Evolutionary conservation across 2,329 filamentous ascomycete genomes (phyloP), one percentile per base, ranked within the genome.

Genomic region (Pseudogymnoascus sp.): DNA sequence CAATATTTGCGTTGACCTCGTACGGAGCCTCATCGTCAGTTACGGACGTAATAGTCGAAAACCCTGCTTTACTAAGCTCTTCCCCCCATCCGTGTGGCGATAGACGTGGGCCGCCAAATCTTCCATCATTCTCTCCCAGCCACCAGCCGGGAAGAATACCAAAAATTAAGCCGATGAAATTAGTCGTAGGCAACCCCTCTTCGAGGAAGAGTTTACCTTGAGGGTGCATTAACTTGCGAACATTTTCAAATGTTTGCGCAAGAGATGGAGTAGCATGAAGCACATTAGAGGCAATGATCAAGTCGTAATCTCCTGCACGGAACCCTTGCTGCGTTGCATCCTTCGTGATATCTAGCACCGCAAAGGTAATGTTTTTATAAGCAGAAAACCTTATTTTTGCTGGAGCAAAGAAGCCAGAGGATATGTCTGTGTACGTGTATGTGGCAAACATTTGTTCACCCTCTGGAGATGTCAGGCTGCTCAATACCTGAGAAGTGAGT

Each of bases 321-420:
- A 75, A 76, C 6, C 75, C 75, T 64, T 78, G 75, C 4, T 63
- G 62, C 0, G 59, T 59, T 2, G 72, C 71, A 36, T 74, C 71
- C 31, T 70, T 64, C 18, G 71, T 69, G 34, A 77, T 73, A 64
- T 78, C 72, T 3, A 77, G 69, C n/a, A 69, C 68, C 61, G 66
- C 66, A 64, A 69, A 77, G 6, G 67, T 65, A 62, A 77, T 70
- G 10, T 63, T 65, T 5, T 62, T 61, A 60, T 69, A 70, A 5
- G 66, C 65, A 16, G 70, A 69, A 65, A 74, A 78, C 31, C 68
- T 65, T 21, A 72, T 69, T 63, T 68, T 68, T 2, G 74, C 74
- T 4, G 63, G 62, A 40, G 68, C 68, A 59, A 78, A 77, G 63
- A 76, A 71, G 0, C 66, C 67, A 1, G 65, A 44, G 1, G 68